A percentile compares a stretch with the other conserved stretches of the same genome.
Evolutionary conservation across 2,329 filamentous ascomycete species (phyloP).

Genomic region (Paecilomyces variotii): DNA sequence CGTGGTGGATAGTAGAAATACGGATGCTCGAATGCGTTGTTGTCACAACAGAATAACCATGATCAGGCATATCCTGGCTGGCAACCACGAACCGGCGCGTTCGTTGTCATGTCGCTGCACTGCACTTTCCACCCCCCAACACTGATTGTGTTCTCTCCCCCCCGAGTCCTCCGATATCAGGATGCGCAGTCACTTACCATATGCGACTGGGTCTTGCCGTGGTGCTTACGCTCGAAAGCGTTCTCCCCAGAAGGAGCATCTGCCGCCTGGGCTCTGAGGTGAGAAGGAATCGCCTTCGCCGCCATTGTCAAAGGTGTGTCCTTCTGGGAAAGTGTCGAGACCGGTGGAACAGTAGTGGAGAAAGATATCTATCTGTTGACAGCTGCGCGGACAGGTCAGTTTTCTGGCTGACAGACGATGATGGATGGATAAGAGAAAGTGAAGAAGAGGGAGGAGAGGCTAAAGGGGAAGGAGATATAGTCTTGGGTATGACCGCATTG

Average conservation of each 20-base stretch:
- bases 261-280: slow-evolving; percentile 60
- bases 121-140: not conserved
- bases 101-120: not conserved
- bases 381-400: not conserved
- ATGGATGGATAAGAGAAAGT: not conserved
- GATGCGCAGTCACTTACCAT: slow-evolving; percentile 38
- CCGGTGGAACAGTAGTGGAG: slow-evolving; percentile 10
- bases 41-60: not conserved
- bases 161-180: not conserved
- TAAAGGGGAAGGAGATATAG: slow-evolving; percentile 3
- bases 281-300: slow-evolving; percentile 69
- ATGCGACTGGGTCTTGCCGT: slow-evolving; percentile 49
- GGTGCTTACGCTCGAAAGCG: slow-evolving; percentile 40
- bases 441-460: slow-evolving; percentile 8
- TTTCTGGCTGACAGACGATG: not conserved
- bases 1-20: not conserved
- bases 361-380: slow-evolving; percentile 3
- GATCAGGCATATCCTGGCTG: not conserved
- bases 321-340: slow-evolving; percentile 21
- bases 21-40: not conserved
- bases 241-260: slow-evolving; percentile 25
- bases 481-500: not conserved
- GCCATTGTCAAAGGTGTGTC: slow-evolving; percentile 50
- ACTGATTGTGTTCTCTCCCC: not conserved
- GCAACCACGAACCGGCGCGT: not conserved